A percentile compares a stretch with the other conserved stretches of the same genome.
These are phyloP conservation scores for Coemansia sp. DNA, from an alignment of 192 early-diverging fungal species.

Conservation along the genomic window DNA sequence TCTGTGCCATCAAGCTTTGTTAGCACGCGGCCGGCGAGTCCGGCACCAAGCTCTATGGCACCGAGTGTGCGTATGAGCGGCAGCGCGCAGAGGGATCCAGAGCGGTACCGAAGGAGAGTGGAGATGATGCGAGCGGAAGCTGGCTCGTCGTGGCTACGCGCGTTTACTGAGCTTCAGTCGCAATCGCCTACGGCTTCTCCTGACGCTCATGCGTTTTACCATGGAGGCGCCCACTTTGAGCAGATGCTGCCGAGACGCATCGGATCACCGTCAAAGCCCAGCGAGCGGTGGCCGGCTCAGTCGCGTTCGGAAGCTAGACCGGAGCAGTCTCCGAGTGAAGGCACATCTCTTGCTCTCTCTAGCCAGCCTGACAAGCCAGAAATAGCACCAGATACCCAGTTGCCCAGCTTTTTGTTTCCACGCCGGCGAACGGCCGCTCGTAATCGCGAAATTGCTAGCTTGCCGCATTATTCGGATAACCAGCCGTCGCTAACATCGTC, in stretches of 20 bases:
- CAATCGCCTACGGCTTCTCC: constrained; percentile 24
- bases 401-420: constrained; percentile 52
- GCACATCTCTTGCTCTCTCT: background rate
- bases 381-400: constrained; percentile 22
- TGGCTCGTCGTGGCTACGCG: constrained; percentile 51
- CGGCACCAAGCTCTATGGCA: constrained; percentile 20
- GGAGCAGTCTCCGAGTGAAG: background rate
- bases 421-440: constrained; percentile 23
- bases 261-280: constrained; percentile 4
- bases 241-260: constrained; percentile 8
- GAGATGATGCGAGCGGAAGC: constrained; percentile 58
- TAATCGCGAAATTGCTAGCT: constrained; percentile 28
- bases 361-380: background rate
- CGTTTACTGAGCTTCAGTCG: constrained; percentile 52
- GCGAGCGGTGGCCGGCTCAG: background rate
- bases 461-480: constrained; percentile 34
- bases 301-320: background rate
- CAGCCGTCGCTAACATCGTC: background rate
- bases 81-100: constrained; percentile 34
- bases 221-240: constrained; percentile 21
- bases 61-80: constrained; percentile 27
- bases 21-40: constrained; percentile 25
- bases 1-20: constrained; percentile 43
- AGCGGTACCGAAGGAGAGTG: constrained; percentile 49
- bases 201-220: background rate